Evolutionary conservation across 768 basidiomycete species (phyloP), one percentile per base, ranked within the genome.

Genomic region (Boletellus ananas): DNA sequence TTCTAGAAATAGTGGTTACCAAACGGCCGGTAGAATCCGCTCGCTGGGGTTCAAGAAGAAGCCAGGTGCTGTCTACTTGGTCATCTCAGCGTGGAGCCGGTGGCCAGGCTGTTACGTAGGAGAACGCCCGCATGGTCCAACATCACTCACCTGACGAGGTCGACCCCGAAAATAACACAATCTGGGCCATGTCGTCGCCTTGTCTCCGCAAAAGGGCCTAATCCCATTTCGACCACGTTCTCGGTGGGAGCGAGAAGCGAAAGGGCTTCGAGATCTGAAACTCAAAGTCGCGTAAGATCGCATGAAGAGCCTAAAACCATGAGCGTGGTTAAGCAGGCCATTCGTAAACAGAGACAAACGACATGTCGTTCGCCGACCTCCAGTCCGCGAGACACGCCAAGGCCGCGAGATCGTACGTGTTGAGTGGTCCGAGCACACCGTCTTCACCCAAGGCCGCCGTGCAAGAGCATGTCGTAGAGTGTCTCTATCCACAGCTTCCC

Each of bases 331-430:
- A 29, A 11, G 29, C 11, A 11, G 29, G 29, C 29, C 29, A 7
- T 29, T 10, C 16, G 23, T 33, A 56, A 59, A 60, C 10, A 60
- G 13, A 31, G 11, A 31, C 36, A 57, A 58, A 58, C 34, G 14
- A 11, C 48, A 74, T 74, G 74, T 69, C 69, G 10, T 75, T 74
- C 34, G 34, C 56, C 31, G 62, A 64, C 34, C 54, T 75, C 25
- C 66, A 65, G 42, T 54, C 58, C 36, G 56, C 59, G 42, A 64
- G 66, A 23, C 62, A 67, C 41, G 34, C 61, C n/a, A 70, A 67
- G 50, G 46, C 47, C 16, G 58, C 62, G 35, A 64, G 49, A 70
- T 71, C 69, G 63, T n/a, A n/a, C n/a, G n/a, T n/a, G n/a, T n/a
- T n/a, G n/a, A n/a, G n/a, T n/a, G n/a, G n/a, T n/a, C n/a, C n/a